Conservation (phyloP, 352 stramenopile genomes). For the Phytophthora macrochlamydospora region DNA sequence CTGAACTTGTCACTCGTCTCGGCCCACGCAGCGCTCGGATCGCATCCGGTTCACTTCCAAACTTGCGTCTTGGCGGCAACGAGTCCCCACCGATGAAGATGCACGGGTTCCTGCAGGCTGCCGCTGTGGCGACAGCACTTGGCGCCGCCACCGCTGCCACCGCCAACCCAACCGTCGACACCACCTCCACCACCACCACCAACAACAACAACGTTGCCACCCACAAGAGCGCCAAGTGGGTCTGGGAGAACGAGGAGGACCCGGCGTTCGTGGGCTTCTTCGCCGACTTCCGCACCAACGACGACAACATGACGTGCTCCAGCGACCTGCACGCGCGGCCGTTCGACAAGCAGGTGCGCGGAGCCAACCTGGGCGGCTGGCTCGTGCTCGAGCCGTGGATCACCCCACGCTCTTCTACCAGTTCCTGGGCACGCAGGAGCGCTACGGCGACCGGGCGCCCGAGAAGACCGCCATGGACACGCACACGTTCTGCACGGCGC, state of each 20-base stretch:
- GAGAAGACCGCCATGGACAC: slow-evolving; percentile 90
- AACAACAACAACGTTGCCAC: not conserved
- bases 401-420: slow-evolving; percentile 28
- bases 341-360: slow-evolving; percentile 65
- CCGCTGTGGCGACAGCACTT: slow-evolving; percentile 1
- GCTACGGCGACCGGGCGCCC: slow-evolving; percentile 68
- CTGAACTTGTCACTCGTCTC: not conserved
- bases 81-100: slow-evolving; percentile 6
- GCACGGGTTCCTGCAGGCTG: slow-evolving; percentile 4
- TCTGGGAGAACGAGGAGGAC: slow-evolving; percentile 52
- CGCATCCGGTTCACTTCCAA: slow-evolving; percentile 10
- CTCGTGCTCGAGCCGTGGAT: slow-evolving; percentile 36
- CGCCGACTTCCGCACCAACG: slow-evolving; percentile 52
- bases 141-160: too few relatives aligned
- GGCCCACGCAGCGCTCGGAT: not conserved
- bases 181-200: not conserved
- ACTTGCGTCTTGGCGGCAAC: slow-evolving; percentile 9
- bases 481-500: slow-evolving; percentile 88
- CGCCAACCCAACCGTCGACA: too few relatives aligned
- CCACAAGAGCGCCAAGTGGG: slow-evolving; percentile 46
- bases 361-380: slow-evolving; percentile 67
- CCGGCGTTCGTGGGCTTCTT: slow-evolving; percentile 49
- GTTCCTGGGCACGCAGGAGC: slow-evolving; percentile 42
- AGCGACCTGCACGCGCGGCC: slow-evolving; percentile 62
- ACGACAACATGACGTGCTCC: slow-evolving; percentile 61